Base-by-base conservation (phyloP, 805 yeast genomes). In the Debaryomyces maramus region DNA sequence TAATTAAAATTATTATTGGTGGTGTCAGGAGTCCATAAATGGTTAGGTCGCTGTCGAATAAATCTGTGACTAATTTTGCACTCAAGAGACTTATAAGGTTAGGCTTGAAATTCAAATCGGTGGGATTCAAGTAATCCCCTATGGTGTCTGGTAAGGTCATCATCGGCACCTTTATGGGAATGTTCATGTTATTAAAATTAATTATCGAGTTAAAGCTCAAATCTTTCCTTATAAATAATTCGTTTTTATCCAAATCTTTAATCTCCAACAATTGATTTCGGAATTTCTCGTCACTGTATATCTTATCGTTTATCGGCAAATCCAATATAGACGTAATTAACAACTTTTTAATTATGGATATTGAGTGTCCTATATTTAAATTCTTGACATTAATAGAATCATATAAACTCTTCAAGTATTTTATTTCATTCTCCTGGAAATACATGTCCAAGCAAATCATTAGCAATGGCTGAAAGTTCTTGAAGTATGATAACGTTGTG, bases 391-490 rank as follows among this genome's bases (percentile, higher is more conserved):
- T 69, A 9, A 70, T 49, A 4, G 66, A 50, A 6, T 53, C 44
- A 47, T 55, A 68, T 27, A 70, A 55, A 18, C 60, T 57, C 19
- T 53, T 36, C 29, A 70, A 45, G 16, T 52, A 51, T 9, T 26
- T 17, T 2, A 52, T 15, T 18, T 57, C 51, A 34, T 52, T 52
- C 6, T 37, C 33, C 5, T 52, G 47, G 38, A 75, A 75, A 48
- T 74, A 74, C 32, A 58, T 57, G 52, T 76, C 81, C 32, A 83
- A 63, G 4, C 81, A 69, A 24, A 78, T 69, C 33, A 77, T 56
- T 29, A 83, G 53, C 38, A 82, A 50, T 6, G 87, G 88, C 51
- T 76, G 78, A 60, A 81, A 80, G 27, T 74, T 71, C 41, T 73
- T 73, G 55, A 80, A 79, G 52, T 68, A 78, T 24, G 71, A 58